Base-by-base conservation (phyloP, 78 protist genomes). In the Fonticula alba region DNA sequence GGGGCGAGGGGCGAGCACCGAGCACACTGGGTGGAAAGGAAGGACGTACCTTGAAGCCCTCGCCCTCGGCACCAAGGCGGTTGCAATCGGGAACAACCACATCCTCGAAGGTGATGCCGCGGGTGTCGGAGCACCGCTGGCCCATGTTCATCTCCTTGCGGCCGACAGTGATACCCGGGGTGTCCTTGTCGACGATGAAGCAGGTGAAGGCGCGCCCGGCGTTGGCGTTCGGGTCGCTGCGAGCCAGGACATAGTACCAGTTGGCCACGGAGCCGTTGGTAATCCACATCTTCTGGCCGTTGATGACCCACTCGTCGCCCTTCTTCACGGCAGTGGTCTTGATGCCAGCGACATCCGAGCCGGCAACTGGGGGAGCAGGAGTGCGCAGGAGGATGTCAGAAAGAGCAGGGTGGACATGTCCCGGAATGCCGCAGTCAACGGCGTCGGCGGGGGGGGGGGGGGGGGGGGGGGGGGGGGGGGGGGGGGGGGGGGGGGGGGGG, bases 291-390 rank as follows among this genome's bases (percentile, higher is more conserved):
- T 74, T 79, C 35, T 59, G 15, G 32, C 84, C 88, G 64, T 78
- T 79, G 46, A 75, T 62, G 26, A 72, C 53, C 40, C 7, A 78
- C 57, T 64, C 3, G 61, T 72, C 82, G 36, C 70, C 83, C 53
- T 68, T 47, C 68, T 70, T 67, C 46, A 9, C 57, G 24, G 85
- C 85, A 7, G 58, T 66, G 41, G 79, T 71, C 62, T 38, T 6
- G 73, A 74, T 68, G 38, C 77, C 74, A 6, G 77, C 81, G 29
- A 85, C 75, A 50, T 85, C 91, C 13, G 84, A 72, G 0, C 91
- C 87, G 1, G 83, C 79, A n/a, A n/a, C n/a, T n/a, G n/a, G n/a
- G n/a, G n/a, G n/a, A n/a, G n/a, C n/a, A n/a, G n/a, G n/a, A n/a
- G n/a, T n/a, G n/a, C n/a, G n/a, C n/a, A n/a, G n/a, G n/a, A n/a